Conservation (phyloP, 345 rosid species). For the Clausena lansium region DNA sequence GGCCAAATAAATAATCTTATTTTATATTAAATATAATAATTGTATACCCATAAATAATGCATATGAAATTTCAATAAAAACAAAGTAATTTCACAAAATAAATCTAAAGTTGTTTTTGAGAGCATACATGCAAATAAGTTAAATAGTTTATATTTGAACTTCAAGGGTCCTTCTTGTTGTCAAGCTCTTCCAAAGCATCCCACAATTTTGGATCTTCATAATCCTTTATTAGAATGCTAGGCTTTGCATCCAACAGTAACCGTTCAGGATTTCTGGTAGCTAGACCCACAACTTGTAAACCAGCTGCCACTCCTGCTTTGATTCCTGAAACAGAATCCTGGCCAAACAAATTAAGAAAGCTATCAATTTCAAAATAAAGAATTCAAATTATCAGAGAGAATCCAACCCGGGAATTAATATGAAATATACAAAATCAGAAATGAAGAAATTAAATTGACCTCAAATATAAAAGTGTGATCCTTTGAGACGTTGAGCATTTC, state of each 20-base stretch:
- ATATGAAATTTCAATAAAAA: too few relatives aligned
- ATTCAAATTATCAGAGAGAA: neutral
- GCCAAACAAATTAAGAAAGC: neutral
- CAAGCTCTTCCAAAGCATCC: slow-evolving; percentile 82
- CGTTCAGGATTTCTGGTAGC: slow-evolving; percentile 72
- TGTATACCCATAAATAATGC: too few relatives aligned
- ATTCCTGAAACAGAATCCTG: slow-evolving; percentile 91
- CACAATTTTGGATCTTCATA: slow-evolving; percentile 77
- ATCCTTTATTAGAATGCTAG: slow-evolving; percentile 63
- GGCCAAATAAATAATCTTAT: too few relatives aligned
- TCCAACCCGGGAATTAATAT: neutral
- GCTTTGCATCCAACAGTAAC: slow-evolving; percentile 62
- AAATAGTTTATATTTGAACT: neutral
- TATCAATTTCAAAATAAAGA: neutral
- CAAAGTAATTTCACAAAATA: too few relatives aligned
- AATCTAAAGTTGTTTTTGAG: too few relatives aligned
- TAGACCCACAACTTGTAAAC: slow-evolving; percentile 79
- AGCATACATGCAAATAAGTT: too few relatives aligned
- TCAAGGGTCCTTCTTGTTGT: slow-evolving; percentile 30
- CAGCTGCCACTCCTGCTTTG: slow-evolving; percentile 94
- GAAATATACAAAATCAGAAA: too few relatives aligned
- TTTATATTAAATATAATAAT: too few relatives aligned
- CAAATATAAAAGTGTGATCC: slow-evolving; percentile 76
- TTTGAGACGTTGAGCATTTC: slow-evolving; percentile 69
- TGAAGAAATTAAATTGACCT: slow-evolving; percentile 37